A percentile compares a stretch with the other conserved stretches of the same genome.
Evolutionary conservation across 371 early-diverging fungal genomes (phyloP).

Genomic region (Mucor racemosus): DNA sequence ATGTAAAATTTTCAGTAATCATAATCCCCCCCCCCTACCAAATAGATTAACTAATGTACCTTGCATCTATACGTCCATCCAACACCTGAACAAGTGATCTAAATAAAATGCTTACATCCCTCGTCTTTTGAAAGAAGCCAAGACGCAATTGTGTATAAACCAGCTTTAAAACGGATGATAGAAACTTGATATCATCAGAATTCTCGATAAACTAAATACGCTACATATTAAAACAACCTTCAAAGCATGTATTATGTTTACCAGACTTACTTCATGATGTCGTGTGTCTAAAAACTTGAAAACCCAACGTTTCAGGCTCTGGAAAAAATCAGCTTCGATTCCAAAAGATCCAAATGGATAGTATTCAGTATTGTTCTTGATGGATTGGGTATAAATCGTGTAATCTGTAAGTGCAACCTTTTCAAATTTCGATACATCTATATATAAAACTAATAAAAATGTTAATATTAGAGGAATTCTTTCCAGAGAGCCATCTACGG

Average conservation of each 20-base stretch:
- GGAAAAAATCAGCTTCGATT: slow-evolving; percentile 32
- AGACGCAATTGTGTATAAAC: slow-evolving; percentile 38
- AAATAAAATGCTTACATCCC: slow-evolving; percentile 38
- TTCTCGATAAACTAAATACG: slow-evolving; percentile 28
- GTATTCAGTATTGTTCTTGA: slow-evolving; percentile 22
- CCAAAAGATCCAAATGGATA: slow-evolving; percentile 33
- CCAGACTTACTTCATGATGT: slow-evolving; percentile 25
- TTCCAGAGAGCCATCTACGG: too few relatives aligned
- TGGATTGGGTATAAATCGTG: slow-evolving; percentile 30
- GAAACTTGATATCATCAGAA: slow-evolving; percentile 31
- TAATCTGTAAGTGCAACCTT: slow-evolving; percentile 38
- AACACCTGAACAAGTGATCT: slow-evolving; percentile 46
- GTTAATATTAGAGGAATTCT: too few relatives aligned
- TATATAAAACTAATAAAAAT: slow-evolving; percentile 25
- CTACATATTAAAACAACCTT: too few relatives aligned
- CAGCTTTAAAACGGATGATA: slow-evolving; percentile 42
- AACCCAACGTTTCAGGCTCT: slow-evolving; percentile 35
- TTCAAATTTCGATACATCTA: slow-evolving; percentile 30
- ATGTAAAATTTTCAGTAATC: background rate
- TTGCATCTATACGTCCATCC: slow-evolving; percentile 50
- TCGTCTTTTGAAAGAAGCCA: slow-evolving; percentile 42
- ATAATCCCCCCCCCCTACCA: too few relatives aligned
- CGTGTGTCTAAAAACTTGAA: slow-evolving; percentile 33
- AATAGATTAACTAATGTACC: slow-evolving; percentile 9
- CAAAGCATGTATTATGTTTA: too few relatives aligned